Evolutionary conservation across 1,284 basidiomycete genomes (phyloP), one percentile per base, ranked within the genome.

Genomic region (Stygiomarasmius scandens): DNA sequence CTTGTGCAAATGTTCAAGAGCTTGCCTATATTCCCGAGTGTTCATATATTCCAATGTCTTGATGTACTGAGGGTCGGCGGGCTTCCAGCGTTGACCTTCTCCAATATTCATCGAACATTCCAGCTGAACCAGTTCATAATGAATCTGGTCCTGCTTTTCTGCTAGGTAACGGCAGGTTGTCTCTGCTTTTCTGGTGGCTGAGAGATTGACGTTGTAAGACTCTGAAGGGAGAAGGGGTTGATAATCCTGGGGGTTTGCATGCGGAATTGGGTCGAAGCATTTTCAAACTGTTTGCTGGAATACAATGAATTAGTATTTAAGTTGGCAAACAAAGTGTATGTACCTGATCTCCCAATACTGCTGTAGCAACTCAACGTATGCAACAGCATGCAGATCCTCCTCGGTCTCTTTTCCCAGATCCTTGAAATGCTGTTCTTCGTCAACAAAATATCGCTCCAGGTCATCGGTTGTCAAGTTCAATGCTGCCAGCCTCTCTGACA

Each of bases 321-420:
- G 16, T 23, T 32, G 12, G 22, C 29, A 52, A 52, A 3, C 32
- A 53, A 27, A 20, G 6, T 23, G 14, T 25, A 63, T 61, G 49
- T 56, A 69, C 67, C 49, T 22, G 1, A 58, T 53, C 1, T 52
- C 29, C 16, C 55, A 27, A 2, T 57, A 55, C 24, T 56, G 55
- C 14, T 59, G n/a, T 3, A 70, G 55, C 0, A 58, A 27, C 46
- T 66, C 62, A 9, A 69, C 61, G 54, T 69, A 69, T 3, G 47
- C 60, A 16, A 66, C 38, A 6, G 54, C 55, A 24, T 57, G 24
- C 11, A 62, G 32, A 3, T 54, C 55, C 5, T 54, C 59, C 2
- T n/a, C 20, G 0, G 58, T 61, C 34, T 69, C 65, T 5, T 60
- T 52, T 3, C 54, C 50, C 2, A 67, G 49, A 8, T 46, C 34